Conservation (phyloP, 495 filamentous ascomycete species). For the Lasiosphaeria ovina region DNA sequence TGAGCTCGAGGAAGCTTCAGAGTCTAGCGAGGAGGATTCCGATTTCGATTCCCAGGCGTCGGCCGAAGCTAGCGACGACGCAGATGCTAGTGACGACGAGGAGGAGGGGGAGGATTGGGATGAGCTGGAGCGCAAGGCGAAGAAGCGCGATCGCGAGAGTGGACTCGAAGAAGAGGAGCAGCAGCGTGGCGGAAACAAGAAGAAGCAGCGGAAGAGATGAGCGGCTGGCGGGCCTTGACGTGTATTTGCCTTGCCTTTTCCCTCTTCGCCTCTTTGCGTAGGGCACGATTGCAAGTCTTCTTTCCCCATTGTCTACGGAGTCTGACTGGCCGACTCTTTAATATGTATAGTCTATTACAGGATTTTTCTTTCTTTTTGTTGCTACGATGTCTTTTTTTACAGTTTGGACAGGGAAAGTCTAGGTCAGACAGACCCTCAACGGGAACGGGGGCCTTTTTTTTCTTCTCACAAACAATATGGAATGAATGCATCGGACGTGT, state of each 20-base stretch:
- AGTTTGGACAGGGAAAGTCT: too few relatives aligned
- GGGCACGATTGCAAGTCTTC: neutral
- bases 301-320: neutral
- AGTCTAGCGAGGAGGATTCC: conserved; percentile 81
- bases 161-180: conserved; percentile 67
- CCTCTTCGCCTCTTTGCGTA: too few relatives aligned
- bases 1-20: conserved; percentile 74
- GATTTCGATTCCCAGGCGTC: conserved; percentile 92
- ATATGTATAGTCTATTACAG: too few relatives aligned
- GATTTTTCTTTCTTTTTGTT: too few relatives aligned
- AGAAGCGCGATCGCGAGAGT: conserved; percentile 77
- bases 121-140: conserved; percentile 85
- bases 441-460: too few relatives aligned
- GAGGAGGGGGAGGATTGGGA: conserved; percentile 91
- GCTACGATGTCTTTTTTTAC: too few relatives aligned
- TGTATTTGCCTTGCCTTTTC: too few relatives aligned
- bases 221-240: neutral
- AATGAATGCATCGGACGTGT: too few relatives aligned
- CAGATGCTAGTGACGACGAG: conserved; percentile 58
- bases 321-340: too few relatives aligned
- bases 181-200: conserved; percentile 23
- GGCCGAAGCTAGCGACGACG: conserved; percentile 69
- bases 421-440: too few relatives aligned
- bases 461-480: too few relatives aligned
- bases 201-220: conserved; percentile 46